A percentile compares a stretch with the other conserved stretches of the same genome.
These are phyloP conservation scores for Eucalyptus tenuipes DNA, from an alignment of 345 rosid genomes.

Conservation along the genomic window DNA sequence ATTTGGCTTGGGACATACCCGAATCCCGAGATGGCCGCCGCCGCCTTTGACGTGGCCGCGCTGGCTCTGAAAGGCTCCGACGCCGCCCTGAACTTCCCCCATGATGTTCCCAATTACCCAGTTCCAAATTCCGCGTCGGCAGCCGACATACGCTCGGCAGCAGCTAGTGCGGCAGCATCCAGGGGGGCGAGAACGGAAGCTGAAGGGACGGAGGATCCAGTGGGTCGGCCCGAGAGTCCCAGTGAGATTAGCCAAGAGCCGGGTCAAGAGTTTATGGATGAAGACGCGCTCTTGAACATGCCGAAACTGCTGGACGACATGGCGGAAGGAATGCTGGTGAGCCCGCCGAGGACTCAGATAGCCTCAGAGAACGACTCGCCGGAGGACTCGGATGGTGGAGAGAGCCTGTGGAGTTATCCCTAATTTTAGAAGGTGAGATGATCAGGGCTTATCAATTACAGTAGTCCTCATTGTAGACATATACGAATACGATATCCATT, in stretches of 20 bases:
- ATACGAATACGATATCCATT: background rate
- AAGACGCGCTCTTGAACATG: slow-evolving; percentile 60
- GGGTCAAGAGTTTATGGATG: slow-evolving; percentile 40
- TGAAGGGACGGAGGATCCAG: background rate
- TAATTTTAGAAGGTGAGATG: background rate
- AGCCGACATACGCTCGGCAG: slow-evolving; percentile 54
- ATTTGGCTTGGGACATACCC: slow-evolving; percentile 90
- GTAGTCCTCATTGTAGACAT: background rate
- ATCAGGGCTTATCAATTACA: background rate
- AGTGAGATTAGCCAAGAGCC: background rate
- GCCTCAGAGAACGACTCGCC: slow-evolving; percentile 37
- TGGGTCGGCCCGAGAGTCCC: background rate
- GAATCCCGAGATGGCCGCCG: slow-evolving; percentile 73
- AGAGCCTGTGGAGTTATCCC: slow-evolving; percentile 57
- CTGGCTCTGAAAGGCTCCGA: slow-evolving; percentile 59
- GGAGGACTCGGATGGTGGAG: slow-evolving; percentile 33
- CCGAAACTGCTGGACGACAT: slow-evolving; percentile 70
- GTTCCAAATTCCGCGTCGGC: slow-evolving; percentile 55
- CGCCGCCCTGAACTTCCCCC: slow-evolving; percentile 60
- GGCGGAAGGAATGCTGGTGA: slow-evolving; percentile 85
- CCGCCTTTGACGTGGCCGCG: slow-evolving; percentile 80
- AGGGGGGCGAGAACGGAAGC: background rate
- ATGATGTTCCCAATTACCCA: slow-evolving; percentile 25
- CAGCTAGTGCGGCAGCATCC: slow-evolving; percentile 56
- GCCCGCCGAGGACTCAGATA: slow-evolving; percentile 54